These are phyloP conservation scores for Cornus suecica DNA, from an alignment of 148 eudicot genomes.

Conservation along the genomic window DNA sequence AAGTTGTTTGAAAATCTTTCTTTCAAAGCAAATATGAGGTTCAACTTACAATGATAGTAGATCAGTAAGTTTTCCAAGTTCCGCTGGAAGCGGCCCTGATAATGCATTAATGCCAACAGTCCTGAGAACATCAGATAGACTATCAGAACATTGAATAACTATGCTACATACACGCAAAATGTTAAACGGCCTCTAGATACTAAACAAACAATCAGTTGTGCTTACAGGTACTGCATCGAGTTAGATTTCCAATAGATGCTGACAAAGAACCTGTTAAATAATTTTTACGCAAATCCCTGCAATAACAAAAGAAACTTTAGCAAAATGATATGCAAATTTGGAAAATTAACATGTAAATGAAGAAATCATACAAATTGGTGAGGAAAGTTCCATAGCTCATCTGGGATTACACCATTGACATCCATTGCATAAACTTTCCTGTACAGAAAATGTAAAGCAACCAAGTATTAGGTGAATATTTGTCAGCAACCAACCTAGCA, in stretches of 20 bases:
- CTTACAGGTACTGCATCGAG: conserved; percentile 69
- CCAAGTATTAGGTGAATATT: background rate
- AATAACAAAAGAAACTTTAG: conserved; percentile 11
- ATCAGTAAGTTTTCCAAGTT: conserved; percentile 59
- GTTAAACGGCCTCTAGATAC: background rate
- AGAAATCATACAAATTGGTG: conserved; percentile 43
- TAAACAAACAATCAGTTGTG: background rate
- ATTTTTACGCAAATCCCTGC: conserved; percentile 55
- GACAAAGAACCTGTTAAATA: conserved; percentile 69
- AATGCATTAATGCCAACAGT: conserved; percentile 58
- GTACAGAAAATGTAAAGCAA: conserved; percentile 15
- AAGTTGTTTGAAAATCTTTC: too few species aligned
- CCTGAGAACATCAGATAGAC: conserved; percentile 29
- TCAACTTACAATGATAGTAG: conserved; percentile 51
- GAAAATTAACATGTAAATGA: conserved; percentile 3
- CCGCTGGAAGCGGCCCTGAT: conserved; percentile 64
- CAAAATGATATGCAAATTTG: background rate
- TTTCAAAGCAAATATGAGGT: background rate
- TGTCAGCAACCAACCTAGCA: too few species aligned
- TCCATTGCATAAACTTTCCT: conserved; percentile 59
- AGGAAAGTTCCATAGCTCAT: conserved; percentile 78
- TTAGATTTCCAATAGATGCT: conserved; percentile 65
- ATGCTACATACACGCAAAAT: background rate
- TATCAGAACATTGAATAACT: background rate
- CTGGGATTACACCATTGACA: conserved; percentile 57